Base-by-base conservation (phyloP, 768 basidiomycete species). In the Cystofilobasidium macerans region DNA sequence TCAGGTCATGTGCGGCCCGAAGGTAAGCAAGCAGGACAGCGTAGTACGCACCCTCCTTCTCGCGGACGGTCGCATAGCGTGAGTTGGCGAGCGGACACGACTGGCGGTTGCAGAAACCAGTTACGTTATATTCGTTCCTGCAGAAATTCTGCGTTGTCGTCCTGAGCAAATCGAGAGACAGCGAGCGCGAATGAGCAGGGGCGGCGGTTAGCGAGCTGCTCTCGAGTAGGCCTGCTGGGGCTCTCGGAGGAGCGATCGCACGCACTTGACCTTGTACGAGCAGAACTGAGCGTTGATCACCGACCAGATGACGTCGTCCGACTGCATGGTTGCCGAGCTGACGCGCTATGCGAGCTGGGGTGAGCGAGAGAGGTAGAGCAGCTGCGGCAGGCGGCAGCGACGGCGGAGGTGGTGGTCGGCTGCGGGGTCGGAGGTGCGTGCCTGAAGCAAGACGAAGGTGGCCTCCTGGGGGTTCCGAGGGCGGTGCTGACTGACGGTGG, bases 211-310 rank as follows among this genome's bases (percentile, higher is more conserved):
- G 42, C 33, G 48, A 62, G 47, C 60, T 61, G 42, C 18, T 24
- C 22, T 24, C 43, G 20, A 32, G 38, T n/a, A n/a, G n/a, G n/a
- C n/a, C n/a, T n/a, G 6, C 11, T 3, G 24, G 33, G 22, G n/a
- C 26, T 30, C 3, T 12, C 33, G 63, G 45, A 45, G 5, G 28
- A 26, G 32, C 13, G 22, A 9, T 8, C 1, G 20, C 4, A 80
- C 89, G 75, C 71, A 93, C 94, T 94, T 98, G 81, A 99, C 93
- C 87, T 97, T 98, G 78, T 94, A 99, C 0, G 94, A 95, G 80
- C 95, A 99, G 77, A 97, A 97, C 76, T 77, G 72, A 59, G 84
- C 82, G 77, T 89, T 90, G 75, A 93, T 91, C 35, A 92, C 88
- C 24, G 85, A 88, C 94, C 94, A 99, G 70, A 99, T 97, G 70